phyloP scores from a whole-genome alignment of 2,329 filamentous ascomycete species.

The Dothideomycetes sp. region DNA sequence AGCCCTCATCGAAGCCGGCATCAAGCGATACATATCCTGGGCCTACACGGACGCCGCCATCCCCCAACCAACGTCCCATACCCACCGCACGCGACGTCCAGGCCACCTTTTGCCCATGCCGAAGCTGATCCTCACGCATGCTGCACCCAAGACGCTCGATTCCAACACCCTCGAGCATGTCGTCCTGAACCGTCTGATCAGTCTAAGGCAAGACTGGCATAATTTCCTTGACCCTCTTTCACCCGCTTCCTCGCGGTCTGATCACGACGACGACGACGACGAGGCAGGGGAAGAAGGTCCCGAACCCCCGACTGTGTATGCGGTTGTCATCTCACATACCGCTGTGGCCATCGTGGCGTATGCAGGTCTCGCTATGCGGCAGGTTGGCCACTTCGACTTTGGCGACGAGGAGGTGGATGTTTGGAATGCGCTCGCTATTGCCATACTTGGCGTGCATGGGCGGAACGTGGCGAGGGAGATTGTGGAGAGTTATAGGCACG shows the following conservation, averaged over 20 bases:
- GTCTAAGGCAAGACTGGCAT: constrained; percentile 10
- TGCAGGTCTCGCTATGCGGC: constrained; percentile 30
- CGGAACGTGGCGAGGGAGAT: constrained; percentile 39
- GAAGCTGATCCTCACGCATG: constrained; percentile 30
- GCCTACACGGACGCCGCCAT: constrained; percentile 35
- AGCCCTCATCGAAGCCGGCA: constrained; percentile 18
- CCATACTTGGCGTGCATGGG: constrained; percentile 43
- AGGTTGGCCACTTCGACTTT: constrained; percentile 44
- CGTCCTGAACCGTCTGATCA: not conserved
- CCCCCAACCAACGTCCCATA: not conserved
- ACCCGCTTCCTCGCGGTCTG: constrained; percentile 11
- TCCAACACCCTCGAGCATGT: constrained; percentile 27
- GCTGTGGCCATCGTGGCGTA: constrained; percentile 43
- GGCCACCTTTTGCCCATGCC: not conserved
- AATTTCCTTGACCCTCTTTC: constrained; percentile 11
- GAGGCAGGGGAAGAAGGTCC: no score
- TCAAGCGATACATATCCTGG: constrained; percentile 42
- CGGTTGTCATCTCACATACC: constrained; percentile 41
- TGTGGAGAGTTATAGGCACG: constrained; percentile 22
- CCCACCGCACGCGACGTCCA: not conserved
- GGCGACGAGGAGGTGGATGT: constrained; percentile 43
- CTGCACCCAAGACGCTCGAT: constrained; percentile 25
- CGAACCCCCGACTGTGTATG: constrained; percentile 37
- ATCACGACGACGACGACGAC: constrained; percentile 8
- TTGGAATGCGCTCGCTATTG: constrained; percentile 48